phyloP scores from a whole-genome alignment of 345 rosid genomes.

The Salix purpurea region DNA sequence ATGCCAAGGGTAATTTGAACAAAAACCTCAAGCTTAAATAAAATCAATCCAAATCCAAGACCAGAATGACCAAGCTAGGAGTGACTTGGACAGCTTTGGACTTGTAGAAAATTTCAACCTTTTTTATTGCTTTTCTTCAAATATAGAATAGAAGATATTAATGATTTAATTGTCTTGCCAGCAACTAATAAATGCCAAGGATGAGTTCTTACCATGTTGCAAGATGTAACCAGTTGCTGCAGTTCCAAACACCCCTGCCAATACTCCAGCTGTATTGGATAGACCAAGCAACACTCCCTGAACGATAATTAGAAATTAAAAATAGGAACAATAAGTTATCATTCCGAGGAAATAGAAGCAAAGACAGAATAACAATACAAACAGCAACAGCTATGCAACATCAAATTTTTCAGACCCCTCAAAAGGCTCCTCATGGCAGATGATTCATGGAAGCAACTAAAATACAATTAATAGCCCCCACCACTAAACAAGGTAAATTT shows the following conservation, averaged over 20 bases:
- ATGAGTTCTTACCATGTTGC: conserved; percentile 61
- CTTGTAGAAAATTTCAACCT: neutral
- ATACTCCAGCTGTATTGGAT: conserved; percentile 90
- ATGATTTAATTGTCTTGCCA: neutral
- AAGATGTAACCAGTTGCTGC: conserved; percentile 90
- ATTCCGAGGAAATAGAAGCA: neutral
- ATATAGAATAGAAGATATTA: neutral
- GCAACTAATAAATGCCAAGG: neutral
- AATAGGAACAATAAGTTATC: neutral
- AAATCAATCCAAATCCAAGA: neutral
- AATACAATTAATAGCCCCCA: neutral
- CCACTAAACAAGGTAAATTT: neutral
- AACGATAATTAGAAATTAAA: neutral
- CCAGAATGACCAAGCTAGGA: neutral
- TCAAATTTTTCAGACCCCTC: neutral
- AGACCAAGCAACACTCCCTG: conserved; percentile 92
- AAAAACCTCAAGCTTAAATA: neutral
- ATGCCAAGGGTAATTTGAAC: neutral
- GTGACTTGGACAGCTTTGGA: neutral
- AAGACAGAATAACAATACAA: neutral
- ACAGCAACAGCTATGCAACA: neutral
- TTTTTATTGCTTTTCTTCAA: neutral
- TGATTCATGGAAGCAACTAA: neutral
- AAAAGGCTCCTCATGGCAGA: neutral
- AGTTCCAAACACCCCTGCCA: conserved; percentile 94